These are phyloP conservation scores for Fusarium marasasianum DNA, from an alignment of 2,329 filamentous ascomycete genomes.

Conservation along the genomic window DNA sequence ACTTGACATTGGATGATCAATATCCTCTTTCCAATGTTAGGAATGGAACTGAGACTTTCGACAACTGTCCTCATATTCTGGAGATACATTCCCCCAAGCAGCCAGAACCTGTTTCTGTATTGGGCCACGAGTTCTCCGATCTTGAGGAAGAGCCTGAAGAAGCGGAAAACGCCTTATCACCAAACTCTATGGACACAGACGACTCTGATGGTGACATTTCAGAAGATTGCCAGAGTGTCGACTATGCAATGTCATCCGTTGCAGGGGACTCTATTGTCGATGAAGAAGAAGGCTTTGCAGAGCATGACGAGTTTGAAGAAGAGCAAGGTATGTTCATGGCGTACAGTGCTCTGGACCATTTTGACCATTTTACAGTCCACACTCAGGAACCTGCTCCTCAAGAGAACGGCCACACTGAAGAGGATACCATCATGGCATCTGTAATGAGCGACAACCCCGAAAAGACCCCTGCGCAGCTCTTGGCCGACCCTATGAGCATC, in stretches of 20 bases:
- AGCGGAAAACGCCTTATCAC: slow-evolving; percentile 6
- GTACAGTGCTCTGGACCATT: not conserved
- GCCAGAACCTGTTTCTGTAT: not conserved
- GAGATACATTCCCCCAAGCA: not conserved
- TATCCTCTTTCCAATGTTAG: slow-evolving; percentile 23
- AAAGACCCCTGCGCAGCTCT: not conserved
- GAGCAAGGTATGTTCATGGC: slow-evolving; percentile 17
- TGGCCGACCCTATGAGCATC: not conserved
- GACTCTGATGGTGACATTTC: slow-evolving; percentile 17
- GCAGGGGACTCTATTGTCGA: not conserved
- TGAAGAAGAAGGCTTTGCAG: slow-evolving; percentile 28
- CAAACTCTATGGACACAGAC: slow-evolving; percentile 30
- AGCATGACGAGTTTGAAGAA: slow-evolving; percentile 37
- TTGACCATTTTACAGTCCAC: slow-evolving; percentile 25
- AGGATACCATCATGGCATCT: not conserved
- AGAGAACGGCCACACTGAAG: not conserved
- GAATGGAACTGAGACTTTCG: not conserved
- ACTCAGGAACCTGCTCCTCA: not conserved
- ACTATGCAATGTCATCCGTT: not conserved
- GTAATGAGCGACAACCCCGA: not conserved
- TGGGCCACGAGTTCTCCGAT: slow-evolving; percentile 2
- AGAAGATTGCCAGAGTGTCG: not conserved
- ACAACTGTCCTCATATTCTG: not conserved
- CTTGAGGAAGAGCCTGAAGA: slow-evolving; percentile 9
- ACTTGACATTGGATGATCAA: slow-evolving; percentile 38